Base-by-base conservation (phyloP, 805 yeast species). In the Wickerhamomyces hampshirensis region DNA sequence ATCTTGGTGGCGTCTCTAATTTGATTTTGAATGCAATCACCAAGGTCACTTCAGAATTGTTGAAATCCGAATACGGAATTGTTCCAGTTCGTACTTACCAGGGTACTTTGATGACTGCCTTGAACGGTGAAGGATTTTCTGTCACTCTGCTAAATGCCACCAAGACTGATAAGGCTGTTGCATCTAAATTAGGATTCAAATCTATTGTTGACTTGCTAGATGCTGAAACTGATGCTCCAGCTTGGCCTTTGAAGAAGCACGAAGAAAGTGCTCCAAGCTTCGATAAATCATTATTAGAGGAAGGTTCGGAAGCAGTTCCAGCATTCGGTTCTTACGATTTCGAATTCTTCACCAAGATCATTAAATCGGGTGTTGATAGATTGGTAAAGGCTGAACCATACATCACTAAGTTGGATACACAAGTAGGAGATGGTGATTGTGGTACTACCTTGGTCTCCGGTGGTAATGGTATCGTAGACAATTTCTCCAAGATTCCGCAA, bases 371-470 rank as follows among this genome's bases (percentile, higher is more conserved):
- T 27, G 80, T 84, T 38, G 63, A 73, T 35, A 56, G 59, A 6
- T 62, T 80, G 6, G 63, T 81, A 29, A 64, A 69, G 18, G 73
- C 73, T n/a, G 97, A 89, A 59, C 93, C 95, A 3, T 73, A 76
- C 50, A 82, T 89, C 52, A 89, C 97, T 1, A 71, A 76, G 37
- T 79, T 84, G 47, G 98, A 89, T 53, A 83, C 94, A 2, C 69
- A 78, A 47, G 96, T 91, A 1, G 98, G 98, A 39, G 98, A 89
- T 58, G 98, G 98, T 50, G 98, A 89, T 57, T 89, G 97, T 62
- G 98, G 98, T 28, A 93, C 86, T 51, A 89, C 97, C 1, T 64
- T 89, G 42, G 85, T 79, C 11, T 71, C 76, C 17, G 98, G 97
- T 27, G 93, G 88, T 19, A 70, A 79, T 37, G 88, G 84, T 1